Evolutionary conservation across 495 filamentous ascomycete genomes (phyloP).

Genomic region (Penicillium pancosmium): DNA sequence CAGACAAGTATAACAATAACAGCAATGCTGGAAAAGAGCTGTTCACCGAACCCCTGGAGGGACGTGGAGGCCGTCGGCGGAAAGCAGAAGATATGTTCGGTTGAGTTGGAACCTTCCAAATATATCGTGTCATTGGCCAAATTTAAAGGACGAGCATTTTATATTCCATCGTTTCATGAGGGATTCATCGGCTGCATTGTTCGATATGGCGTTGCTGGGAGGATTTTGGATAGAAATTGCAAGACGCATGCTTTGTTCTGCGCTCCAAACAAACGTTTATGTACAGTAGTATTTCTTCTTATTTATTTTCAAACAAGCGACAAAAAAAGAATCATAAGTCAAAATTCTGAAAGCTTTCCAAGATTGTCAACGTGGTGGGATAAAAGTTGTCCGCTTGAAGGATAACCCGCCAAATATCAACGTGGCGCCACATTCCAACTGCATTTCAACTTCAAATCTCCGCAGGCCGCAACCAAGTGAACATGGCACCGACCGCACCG

Average conservation of each 20-base stretch:
- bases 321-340: neutral
- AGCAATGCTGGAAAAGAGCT: conserved; percentile 72
- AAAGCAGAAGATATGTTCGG: conserved; percentile 56
- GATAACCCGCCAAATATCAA: neutral
- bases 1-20: conserved; percentile 57
- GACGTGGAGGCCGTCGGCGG: conserved; percentile 50
- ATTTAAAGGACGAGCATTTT: conserved; percentile 4
- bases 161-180: conserved; percentile 6
- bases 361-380: no score
- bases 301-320: neutral
- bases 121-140: neutral
- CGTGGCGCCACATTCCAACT: neutral
- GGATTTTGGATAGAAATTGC: conserved; percentile 14
- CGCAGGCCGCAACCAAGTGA: neutral
- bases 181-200: conserved; percentile 21
- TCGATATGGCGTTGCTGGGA: conserved; percentile 22
- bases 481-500: conserved; percentile 25
- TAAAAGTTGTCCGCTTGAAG: neutral
- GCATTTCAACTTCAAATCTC: neutral
- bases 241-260: conserved; percentile 11
- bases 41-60: conserved; percentile 58
- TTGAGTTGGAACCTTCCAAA: conserved; percentile 19
- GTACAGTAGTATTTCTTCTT: neutral
- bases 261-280: neutral
- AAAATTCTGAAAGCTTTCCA: neutral